Base-by-base conservation (phyloP, 2,329 filamentous ascomycete species). In the Stachybotrys elegans region DNA sequence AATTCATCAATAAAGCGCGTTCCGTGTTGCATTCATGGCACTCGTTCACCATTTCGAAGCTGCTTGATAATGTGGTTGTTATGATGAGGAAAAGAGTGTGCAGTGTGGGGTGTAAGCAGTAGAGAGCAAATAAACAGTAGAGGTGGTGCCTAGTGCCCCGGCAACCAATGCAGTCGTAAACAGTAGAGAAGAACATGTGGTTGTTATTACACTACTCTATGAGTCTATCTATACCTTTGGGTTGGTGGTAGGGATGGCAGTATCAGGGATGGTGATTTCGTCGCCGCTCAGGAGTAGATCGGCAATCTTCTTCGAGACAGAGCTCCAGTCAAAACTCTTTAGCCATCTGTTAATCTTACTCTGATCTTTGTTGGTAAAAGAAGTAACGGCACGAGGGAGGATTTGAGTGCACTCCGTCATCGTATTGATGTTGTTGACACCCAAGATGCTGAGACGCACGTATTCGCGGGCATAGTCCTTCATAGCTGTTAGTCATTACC, bases 381-480 rank as follows among this genome's bases (percentile, higher is more conserved):
- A 44, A 6, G 36, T 47, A 25, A 50, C 43, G 14, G 53, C 50
- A n/a, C 57, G 54, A 4, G 70, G 76, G 9, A 79, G 58, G 3
- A 73, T 73, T 51, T 71, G 69, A 9, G 73, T 76, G 66, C 76
- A 80, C 49, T 79, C 76, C 14, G 68, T 73, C 35, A 80, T 59
- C 19, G 64, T 57, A 56, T 79, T 79, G 57, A 80, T 73, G 53
- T 78, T 78, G 52, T 74, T 68, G 13, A 79, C 75, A 4, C 76
- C 77, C 11, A 81, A 68, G 3, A 80, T 60, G 23, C 70, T 75
- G 29, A 81, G 62, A 19, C 75, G 72, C 36, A 77, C 66, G 51
- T 79, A 79, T 12, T 72, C 75, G 27, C 66, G 63, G 2, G 75
- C 67, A 43, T 76, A 80, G 36, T 72, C 74, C 67, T 72, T 16